Conservation (phyloP, 192 early-diverging fungal species). For the Ambispora gerdemannii region DNA sequence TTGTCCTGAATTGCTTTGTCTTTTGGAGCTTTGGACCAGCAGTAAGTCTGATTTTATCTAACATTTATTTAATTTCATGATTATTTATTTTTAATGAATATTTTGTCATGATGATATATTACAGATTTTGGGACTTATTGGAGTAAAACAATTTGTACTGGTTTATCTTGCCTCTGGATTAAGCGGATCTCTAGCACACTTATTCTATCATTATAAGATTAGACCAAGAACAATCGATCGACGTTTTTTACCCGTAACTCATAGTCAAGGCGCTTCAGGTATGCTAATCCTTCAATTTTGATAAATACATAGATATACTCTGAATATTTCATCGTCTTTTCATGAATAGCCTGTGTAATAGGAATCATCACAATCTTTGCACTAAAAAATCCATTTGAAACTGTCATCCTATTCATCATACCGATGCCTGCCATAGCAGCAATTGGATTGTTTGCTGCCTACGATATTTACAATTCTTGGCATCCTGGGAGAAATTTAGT, state of each 20-base stretch:
- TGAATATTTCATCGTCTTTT: too few relatives aligned
- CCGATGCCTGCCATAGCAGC: conserved; percentile 42
- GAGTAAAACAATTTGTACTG: conserved; percentile 34
- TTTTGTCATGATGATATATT: neutral
- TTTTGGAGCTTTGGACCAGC: conserved; percentile 37
- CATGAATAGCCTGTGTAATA: conserved; percentile 28
- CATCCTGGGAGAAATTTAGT: conserved; percentile 26
- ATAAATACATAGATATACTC: too few relatives aligned
- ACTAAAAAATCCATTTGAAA: conserved; percentile 33
- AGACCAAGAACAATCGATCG: conserved; percentile 28
- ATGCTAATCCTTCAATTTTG: too few relatives aligned
- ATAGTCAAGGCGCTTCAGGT: conserved; percentile 43
- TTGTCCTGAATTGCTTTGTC: conserved; percentile 42
- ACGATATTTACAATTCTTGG: conserved; percentile 38
- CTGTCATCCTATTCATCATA: conserved; percentile 39
- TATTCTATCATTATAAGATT: conserved; percentile 35
- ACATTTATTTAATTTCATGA: conserved; percentile 23
- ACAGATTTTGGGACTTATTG: conserved; percentile 35
- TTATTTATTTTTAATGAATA: conserved; percentile 28
- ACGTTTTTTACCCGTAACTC: too few relatives aligned
- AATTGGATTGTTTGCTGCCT: conserved; percentile 39
- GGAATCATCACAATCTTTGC: conserved; percentile 45
- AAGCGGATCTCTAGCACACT: conserved; percentile 31
- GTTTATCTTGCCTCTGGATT: conserved; percentile 37
- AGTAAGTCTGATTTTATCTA: conserved; percentile 2